Percentiles rank a stretch among this genome's conserved stretches.
Conservation (phyloP, 148 eudicot genomes). For the Rhododendron griersonianum region DNA sequence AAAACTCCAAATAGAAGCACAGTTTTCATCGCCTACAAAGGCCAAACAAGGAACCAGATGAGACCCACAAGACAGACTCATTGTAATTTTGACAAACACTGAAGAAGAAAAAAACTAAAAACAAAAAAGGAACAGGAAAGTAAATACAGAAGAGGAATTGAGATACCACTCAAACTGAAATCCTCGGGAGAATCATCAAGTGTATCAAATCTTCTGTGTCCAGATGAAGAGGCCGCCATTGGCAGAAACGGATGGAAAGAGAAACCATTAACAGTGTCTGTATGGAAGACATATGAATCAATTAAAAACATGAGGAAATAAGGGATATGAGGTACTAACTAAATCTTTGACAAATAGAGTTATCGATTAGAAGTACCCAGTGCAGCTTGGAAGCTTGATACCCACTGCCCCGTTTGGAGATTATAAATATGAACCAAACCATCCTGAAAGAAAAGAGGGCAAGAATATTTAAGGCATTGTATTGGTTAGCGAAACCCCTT, state of each 20-base stretch:
- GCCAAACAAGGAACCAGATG: constrained; percentile 8
- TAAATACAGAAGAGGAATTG: background rate
- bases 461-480: background rate
- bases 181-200: constrained; percentile 59
- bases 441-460: constrained; percentile 45
- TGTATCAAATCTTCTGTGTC: constrained; percentile 73
- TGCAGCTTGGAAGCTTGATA: constrained; percentile 88
- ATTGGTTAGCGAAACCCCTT: background rate
- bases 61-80: background rate
- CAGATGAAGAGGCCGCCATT: constrained; percentile 93
- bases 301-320: background rate
- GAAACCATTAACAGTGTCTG: constrained; percentile 94
- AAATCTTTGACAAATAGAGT: background rate
- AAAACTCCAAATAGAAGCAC: constrained; percentile 80
- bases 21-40: constrained; percentile 64
- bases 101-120: background rate
- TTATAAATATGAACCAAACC: constrained; percentile 90
- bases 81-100: background rate
- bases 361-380: constrained; percentile 40
- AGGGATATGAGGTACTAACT: background rate
- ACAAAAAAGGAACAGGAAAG: background rate
- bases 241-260: constrained; percentile 87
- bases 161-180: constrained; percentile 51
- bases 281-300: constrained; percentile 12
- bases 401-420: constrained; percentile 96